Percentiles rank a stretch among this genome's conserved stretches.
Conservation (phyloP, 768 basidiomycete genomes). For the Lactarius quietus region DNA sequence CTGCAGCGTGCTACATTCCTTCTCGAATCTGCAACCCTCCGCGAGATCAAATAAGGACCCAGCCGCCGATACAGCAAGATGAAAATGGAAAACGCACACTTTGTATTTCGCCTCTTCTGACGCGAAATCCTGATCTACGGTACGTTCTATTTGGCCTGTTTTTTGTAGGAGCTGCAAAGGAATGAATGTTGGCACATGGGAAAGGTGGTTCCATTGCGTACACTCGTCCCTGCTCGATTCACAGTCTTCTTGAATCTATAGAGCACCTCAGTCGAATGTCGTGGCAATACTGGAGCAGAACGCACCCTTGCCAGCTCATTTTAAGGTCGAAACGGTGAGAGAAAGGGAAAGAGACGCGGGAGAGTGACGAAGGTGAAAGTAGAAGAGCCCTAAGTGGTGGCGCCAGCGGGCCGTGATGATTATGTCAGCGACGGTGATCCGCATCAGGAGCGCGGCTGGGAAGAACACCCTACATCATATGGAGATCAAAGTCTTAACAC, state of each 20-base stretch:
- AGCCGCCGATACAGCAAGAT: not conserved
- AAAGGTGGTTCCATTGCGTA: slow-evolving; percentile 37
- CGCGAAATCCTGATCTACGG: slow-evolving; percentile 89
- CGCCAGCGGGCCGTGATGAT: not conserved
- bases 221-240: slow-evolving; percentile 88
- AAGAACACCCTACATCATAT: not conserved
- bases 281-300: not conserved
- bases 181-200: slow-evolving; percentile 17
- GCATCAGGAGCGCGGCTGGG: too few species aligned
- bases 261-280: not conserved
- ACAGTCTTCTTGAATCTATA: slow-evolving; percentile 89
- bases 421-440: not conserved
- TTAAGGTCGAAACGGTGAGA: not conserved
- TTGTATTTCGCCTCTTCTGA: slow-evolving; percentile 90
- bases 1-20: slow-evolving; percentile 89
- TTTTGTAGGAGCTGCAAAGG: slow-evolving; percentile 80
- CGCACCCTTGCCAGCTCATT: slow-evolving; percentile 23
- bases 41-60: too few species aligned
- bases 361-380: not conserved
- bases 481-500: too few species aligned
- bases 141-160: slow-evolving; percentile 96
- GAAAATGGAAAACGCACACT: slow-evolving; percentile 56
- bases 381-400: not conserved
- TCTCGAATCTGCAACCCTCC: slow-evolving; percentile 94
- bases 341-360: not conserved